Base-by-base conservation (phyloP, 345 rosid species). In the Eucalyptus erythrocorys region DNA sequence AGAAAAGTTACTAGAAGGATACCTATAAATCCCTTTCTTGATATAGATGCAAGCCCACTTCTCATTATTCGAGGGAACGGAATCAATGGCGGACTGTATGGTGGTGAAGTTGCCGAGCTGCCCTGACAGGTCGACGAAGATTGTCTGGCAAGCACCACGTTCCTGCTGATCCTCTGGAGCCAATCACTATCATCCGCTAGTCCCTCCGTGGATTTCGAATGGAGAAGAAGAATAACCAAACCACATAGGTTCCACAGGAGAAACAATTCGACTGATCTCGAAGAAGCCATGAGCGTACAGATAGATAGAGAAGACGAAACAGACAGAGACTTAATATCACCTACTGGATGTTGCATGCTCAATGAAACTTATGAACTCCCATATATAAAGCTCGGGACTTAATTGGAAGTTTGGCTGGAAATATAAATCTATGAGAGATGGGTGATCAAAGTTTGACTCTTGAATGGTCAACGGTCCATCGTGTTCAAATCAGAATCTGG, bases 41-140 rank as follows among this genome's bases (percentile, higher is more conserved):
- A 96, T 80, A 40, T 90, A 49, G 91, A 97, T 93, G 84, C 92
- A 92, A 90, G 94, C 82, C 98, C 97, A 95, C 1, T 91, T 42
- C 3, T 32, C 8, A 85, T 97, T 95, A 30, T 92, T 84, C 12
- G 14, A 43, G 37, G 98, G 97, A 30, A 97, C 88, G 1, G 89
- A 92, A 91, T 96, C 91, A 4, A 96, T 94, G 40, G 98, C 96
- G 6, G 95, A 86, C 86, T 96, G 98, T 76, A 95, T 87, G 14
- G 88, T 94, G 37, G 94, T 86, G 88, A 95, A 95, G 86, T 93
- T 89, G 34, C 95, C 97, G 2, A 21, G 13, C 89, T 68, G 61
- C 8, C 96, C 96, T 0, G 94, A 90, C 43, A 91, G 90, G 88
- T 94, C 94, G 34, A 97, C 97, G 16, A 88, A 80, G 34, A 89